Evolutionary conservation across 495 filamentous ascomycete genomes (phyloP).

Genomic region (Filosporella fistucella): DNA sequence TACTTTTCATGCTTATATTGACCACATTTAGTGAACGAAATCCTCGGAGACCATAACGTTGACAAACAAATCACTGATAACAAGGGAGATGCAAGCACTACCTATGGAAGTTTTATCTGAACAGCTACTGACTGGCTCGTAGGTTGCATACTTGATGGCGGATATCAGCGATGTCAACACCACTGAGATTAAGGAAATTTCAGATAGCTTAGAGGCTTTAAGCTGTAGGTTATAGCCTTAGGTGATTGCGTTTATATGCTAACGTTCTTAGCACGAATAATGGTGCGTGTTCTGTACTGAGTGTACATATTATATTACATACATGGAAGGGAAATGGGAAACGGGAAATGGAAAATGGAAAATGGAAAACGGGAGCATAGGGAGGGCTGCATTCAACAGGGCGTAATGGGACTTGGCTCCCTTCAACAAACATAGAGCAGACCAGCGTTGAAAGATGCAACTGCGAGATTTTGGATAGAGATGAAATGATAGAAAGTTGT

Average conservation of each 20-base stretch:
- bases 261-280: conserved; percentile 60
- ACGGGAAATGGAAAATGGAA: conserved; percentile 1
- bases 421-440: conserved; percentile 19
- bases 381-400: conserved; percentile 22
- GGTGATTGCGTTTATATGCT: conserved; percentile 9
- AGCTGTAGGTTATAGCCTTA: conserved; percentile 54
- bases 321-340: neutral
- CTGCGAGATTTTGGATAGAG: no score
- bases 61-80: conserved; percentile 98
- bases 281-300: conserved; percentile 87
- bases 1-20: conserved; percentile 10
- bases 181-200: conserved; percentile 78
- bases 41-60: conserved; percentile 92
- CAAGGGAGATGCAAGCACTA: conserved; percentile 69
- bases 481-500: no score
- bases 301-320: neutral
- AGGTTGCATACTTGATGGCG: conserved; percentile 95
- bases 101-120: neutral
- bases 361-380: neutral
- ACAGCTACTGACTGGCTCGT: neutral
- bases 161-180: conserved; percentile 85
- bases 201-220: conserved; percentile 73
- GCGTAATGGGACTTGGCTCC: conserved; percentile 11
- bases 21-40: conserved; percentile 68
- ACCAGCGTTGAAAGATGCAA: no score